Evolutionary conservation across 345 rosid genomes (phyloP), one percentile per base, ranked within the genome.

Genomic region (Melaleuca alternifolia): DNA sequence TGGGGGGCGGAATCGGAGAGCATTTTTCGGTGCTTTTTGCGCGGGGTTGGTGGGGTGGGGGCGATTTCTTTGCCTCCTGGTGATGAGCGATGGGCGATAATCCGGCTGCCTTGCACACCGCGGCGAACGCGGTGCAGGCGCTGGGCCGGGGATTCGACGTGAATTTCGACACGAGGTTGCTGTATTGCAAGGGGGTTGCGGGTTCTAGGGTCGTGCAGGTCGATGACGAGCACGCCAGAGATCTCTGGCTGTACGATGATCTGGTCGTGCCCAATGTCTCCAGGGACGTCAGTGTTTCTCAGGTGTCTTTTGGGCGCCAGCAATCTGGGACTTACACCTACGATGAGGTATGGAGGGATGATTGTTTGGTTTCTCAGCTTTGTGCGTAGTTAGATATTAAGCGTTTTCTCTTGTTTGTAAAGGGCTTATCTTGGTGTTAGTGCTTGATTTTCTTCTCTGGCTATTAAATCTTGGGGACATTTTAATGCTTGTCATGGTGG

Each of bases 71-170:
- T 41, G 2, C 41, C 41, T 18, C 46, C 84, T 54, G 84, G 89
- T 85, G 54, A 84, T 86, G 91, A 87, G 59, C 85, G 87, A 91
- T 91, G 94, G 92, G 89, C 62, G 91, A 87, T 76, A 90, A 89
- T 84, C 93, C 91, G 28, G 94, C 92, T 20, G 93, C 93, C 28
- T 21, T 89, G 90, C 93, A 92, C 88, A 91, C 95, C 23, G 97
- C 95, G 54, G 85, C 87, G 82, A 95, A 91, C 89, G 90, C 96
- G 1, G 95, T 93, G 52, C 93, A 92, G 88, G 96, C 95, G 11
- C 85, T 95, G 37, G 97, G 97, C 82, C 92, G 94, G 85, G 97
- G 97, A 6, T 95, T 95, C 62, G 97, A 94, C 90, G 96, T 92
- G 53, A 95, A 94, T 85, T 93, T 87, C 50, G 97, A 95, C 87